Evolutionary conservation across 345 rosid genomes (phyloP), one percentile per base, ranked within the genome.

Genomic region (Citrus sp.): DNA sequence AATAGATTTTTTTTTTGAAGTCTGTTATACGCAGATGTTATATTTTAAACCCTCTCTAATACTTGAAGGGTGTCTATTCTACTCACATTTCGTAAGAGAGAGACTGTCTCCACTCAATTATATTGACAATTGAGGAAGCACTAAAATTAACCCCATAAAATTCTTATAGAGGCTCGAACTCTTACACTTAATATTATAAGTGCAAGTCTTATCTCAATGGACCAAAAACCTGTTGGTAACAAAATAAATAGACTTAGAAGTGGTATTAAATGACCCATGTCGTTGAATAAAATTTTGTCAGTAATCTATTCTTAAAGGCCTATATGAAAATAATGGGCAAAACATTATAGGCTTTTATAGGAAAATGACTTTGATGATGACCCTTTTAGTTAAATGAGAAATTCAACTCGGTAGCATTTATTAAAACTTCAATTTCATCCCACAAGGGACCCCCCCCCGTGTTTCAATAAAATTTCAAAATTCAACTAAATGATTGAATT

Each of bases 131-230:
- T 32, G 0, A 32, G 0, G 0, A 32, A 32, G 0, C 4, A 32
- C 0, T 32, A 0, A 32, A 32, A 32, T 32, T 32, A 32, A 32
- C 4, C 34, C 0, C 34, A 4, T 32, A 32, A 32, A 30, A 30
- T 30, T 30, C 0, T 30, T 30, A 30, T 30, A 0, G 0, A 32
- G 0, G 0, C 0, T 32, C 0, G 0, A 32, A 32, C 0, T 0
- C 32, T 30, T 30, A 30, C 0, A 3, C 4, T 30, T 4, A 30
- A 30, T 30, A 30, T 30, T 30, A 0, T 30, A 30, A 30, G 4
- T 30, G 4, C 0, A 30, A 3, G 0, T 0, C 4, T 32, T 32
- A 0, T 32, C 0, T 0, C 0, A 0, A 4, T 32, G 0, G 34
- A 32, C 34, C 0, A 32, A 30, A 30, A 30, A 0, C 0, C 0